These are phyloP conservation scores for Globisporangium barbulae DNA, from an alignment of 352 stramenopile genomes.

Conservation along the genomic window DNA sequence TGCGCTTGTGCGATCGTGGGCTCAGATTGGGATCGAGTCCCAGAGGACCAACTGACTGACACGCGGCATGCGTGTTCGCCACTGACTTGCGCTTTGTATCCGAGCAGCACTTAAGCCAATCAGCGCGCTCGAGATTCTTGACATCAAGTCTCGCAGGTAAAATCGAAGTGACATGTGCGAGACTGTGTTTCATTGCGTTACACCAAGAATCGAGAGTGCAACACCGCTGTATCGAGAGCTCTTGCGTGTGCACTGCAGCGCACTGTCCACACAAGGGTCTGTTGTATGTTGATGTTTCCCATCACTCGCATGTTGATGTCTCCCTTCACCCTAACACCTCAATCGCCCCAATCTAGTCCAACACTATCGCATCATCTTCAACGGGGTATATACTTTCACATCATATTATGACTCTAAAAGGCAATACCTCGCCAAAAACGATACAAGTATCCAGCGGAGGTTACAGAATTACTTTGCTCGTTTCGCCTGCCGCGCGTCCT, in stretches of 20 bases:
- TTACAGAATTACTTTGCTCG: constrained; percentile 3
- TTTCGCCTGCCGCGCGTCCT: constrained; percentile 12
- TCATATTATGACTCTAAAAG: not conserved
- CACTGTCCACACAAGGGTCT: too few species aligned
- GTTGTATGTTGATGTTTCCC: too few species aligned
- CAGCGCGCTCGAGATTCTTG: not conserved
- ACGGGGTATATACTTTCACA: not conserved
- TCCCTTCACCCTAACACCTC: not conserved
- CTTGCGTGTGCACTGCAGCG: too few species aligned
- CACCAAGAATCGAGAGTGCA: too few species aligned
- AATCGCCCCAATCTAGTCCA: not conserved
- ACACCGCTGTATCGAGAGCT: too few species aligned
- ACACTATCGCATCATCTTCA: not conserved
- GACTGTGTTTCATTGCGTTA: too few species aligned
- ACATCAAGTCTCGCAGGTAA: constrained; percentile 8
- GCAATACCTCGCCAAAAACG: not conserved
- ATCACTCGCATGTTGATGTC: too few species aligned
- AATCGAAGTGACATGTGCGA: not conserved
- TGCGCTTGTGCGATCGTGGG: constrained; percentile 3
- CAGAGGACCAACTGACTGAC: not conserved
- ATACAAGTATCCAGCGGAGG: constrained; percentile 1
- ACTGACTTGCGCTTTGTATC: constrained; percentile 10
- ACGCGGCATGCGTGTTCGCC: constrained; percentile 4
- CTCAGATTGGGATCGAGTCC: constrained; percentile 1
- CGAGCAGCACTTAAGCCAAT: constrained; percentile 2